phyloP scores from a whole-genome alignment of 208 protist species.

The Trypanosoma melophagium region DNA sequence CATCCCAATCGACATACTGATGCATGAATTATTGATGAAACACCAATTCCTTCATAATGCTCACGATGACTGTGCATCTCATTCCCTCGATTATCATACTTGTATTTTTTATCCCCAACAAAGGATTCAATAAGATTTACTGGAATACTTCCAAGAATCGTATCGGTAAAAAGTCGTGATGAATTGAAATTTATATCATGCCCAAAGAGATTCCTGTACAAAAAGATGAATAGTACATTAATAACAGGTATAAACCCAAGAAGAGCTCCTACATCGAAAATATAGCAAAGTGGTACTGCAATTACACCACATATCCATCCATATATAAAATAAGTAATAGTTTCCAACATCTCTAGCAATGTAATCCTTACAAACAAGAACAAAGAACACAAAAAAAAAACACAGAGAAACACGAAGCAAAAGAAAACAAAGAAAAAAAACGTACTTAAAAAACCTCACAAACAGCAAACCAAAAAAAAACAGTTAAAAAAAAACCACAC shows the following conservation, averaged over 20 bases:
- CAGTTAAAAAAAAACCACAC: conserved; percentile 13
- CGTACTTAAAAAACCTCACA: neutral
- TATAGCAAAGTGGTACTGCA: conserved; percentile 39
- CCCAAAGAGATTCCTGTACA: neutral
- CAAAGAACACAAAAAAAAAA: neutral
- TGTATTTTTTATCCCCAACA: neutral
- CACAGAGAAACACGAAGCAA: neutral
- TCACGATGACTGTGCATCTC: neutral
- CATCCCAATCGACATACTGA: conserved; percentile 16
- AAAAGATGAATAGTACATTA: conserved; percentile 19
- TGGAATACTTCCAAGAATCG: neutral
- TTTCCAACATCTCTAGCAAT: conserved; percentile 1
- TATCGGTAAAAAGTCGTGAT: neutral
- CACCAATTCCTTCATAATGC: neutral
- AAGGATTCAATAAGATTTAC: neutral
- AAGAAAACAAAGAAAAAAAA: conserved; percentile 9
- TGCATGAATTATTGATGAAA: neutral
- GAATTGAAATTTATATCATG: neutral
- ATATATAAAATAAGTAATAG: conserved; percentile 39
- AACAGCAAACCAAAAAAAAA: conserved; percentile 1
- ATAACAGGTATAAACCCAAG: conserved; percentile 25
- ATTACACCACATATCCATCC: conserved; percentile 54
- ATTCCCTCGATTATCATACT: neutral
- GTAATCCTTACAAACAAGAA: conserved; percentile 3
- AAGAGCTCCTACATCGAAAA: conserved; percentile 53